Percentiles rank a stretch among this genome's conserved stretches.
These are phyloP conservation scores for Phytophthora colocasiae DNA, from an alignment of 352 stramenopile species.

Conservation along the genomic window DNA sequence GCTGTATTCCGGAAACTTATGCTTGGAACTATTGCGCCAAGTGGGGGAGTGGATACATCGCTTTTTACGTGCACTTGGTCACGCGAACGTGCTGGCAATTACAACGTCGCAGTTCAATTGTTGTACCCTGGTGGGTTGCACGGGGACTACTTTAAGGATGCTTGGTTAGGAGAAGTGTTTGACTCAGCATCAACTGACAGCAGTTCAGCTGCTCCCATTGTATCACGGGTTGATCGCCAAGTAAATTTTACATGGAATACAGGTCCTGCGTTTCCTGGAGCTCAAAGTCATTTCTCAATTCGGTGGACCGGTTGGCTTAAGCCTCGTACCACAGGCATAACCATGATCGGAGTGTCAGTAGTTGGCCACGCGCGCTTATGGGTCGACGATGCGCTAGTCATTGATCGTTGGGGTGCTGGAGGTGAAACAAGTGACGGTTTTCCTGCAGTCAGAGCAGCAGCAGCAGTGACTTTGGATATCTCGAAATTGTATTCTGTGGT, in stretches of 20 bases:
- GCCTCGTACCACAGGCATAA: slow-evolving; percentile 42
- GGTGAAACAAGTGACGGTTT: slow-evolving; percentile 30
- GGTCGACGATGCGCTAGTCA: slow-evolving; percentile 64
- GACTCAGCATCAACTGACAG: neutral
- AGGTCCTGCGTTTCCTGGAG: slow-evolving; percentile 53
- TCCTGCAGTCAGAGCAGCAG: slow-evolving; percentile 19
- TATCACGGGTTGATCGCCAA: slow-evolving; percentile 64
- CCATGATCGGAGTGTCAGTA: slow-evolving; percentile 52
- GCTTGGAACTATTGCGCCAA: slow-evolving; percentile 23
- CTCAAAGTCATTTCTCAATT: slow-evolving; percentile 63
- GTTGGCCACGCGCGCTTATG: slow-evolving; percentile 71
- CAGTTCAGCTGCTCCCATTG: neutral
- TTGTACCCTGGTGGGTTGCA: slow-evolving; percentile 64
- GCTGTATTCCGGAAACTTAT: slow-evolving; percentile 17
- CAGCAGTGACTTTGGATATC: slow-evolving; percentile 40
- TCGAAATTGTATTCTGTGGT: slow-evolving; percentile 56
- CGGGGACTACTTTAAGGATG: slow-evolving; percentile 73
- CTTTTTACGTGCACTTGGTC: slow-evolving; percentile 54
- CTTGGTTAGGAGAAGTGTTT: slow-evolving; percentile 54
- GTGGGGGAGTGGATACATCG: slow-evolving; percentile 20
- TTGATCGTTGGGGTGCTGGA: slow-evolving; percentile 66
- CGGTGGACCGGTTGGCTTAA: slow-evolving; percentile 79
- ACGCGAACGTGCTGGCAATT: slow-evolving; percentile 50
- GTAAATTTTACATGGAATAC: slow-evolving; percentile 80
- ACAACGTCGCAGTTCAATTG: slow-evolving; percentile 61